Evolutionary conservation across 441 rosid species (phyloP), one percentile per base, ranked within the genome.

Genomic region (Breynia disticha): DNA sequence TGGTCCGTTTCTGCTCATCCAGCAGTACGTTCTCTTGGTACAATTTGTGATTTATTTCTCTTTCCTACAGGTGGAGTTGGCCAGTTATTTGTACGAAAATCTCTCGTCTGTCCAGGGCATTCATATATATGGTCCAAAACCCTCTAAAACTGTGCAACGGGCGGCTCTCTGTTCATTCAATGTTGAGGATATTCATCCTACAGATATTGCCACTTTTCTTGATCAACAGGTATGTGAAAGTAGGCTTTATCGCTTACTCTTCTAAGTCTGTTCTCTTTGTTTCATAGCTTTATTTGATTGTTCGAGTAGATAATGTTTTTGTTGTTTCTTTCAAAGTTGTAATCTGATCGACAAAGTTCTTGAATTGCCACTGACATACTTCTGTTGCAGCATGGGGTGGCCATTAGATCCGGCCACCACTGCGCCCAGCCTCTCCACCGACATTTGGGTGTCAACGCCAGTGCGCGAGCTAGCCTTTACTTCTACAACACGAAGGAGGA

Each of bases 401-500:
- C 98, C 7, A 79, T 87, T 68, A 80, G 98, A 76, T 83, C 96
- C 15, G 98, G 98, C 61, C 98, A 87, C 74, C 98, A 90, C 60
- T 90, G 98, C 19, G 88, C 98, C 1, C 98, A 87, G 66, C 96
- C 96, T 52, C 95, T 90, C 43, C 98, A 90, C 63, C 73, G 90
- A 50, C 61, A 75, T 62, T 72, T 90, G 57, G 95, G 96, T 51
- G 76, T 83, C 55, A 83, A 53, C 53, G 84, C 96, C 3, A 90
- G 93, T 32, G 97, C 97, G 0, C 87, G 96, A 0, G 96, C 96
- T 21, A 90, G 98, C 63, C 95, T 90, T 65, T 57, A 87, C 78
- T 81, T 90, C 67, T 87, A 90, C 74, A 90, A 90, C 68, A 85
- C 95, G 0, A 77, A 74, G 75, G 95, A 90, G 52, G 96, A 90